Conservation (phyloP, 176 grass and related monocot genomes). For the Bothriochloa decipiens region DNA sequence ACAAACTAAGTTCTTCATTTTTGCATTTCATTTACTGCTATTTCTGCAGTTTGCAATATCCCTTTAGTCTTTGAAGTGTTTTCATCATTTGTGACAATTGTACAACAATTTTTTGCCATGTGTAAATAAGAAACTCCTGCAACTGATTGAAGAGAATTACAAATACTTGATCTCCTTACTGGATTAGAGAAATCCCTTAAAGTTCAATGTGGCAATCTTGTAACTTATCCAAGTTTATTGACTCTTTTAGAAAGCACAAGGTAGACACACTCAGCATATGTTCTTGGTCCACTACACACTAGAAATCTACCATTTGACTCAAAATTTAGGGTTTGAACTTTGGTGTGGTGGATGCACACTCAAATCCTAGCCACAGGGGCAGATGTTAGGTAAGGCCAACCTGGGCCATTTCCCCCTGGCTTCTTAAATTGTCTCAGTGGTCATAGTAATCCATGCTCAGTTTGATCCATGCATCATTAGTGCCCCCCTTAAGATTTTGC, state of each 20-base stretch:
- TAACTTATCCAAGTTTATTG: constrained; percentile 7
- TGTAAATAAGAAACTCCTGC: not conserved
- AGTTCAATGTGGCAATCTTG: not conserved
- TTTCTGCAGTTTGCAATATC: not conserved
- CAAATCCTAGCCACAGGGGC: not conserved
- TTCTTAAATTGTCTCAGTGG: not conserved
- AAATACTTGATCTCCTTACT: constrained; percentile 17
- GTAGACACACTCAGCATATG: not conserved
- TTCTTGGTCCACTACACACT: not conserved
- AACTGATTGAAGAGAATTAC: not conserved
- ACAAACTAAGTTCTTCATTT: not conserved
- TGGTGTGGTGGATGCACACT: not conserved
- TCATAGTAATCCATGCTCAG: not conserved
- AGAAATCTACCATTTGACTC: not conserved
- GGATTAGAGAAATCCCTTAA: constrained; percentile 15
- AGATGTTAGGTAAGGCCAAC: not conserved
- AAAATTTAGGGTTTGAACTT: not conserved
- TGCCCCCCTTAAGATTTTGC: not conserved
- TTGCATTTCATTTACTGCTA: not conserved
- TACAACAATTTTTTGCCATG: not conserved
- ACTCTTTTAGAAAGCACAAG: not conserved
- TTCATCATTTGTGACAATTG: not conserved
- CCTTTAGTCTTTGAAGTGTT: not conserved
- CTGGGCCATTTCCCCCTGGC: not conserved
- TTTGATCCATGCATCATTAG: not conserved